phyloP scores from a whole-genome alignment of 2,329 filamentous ascomycete genomes.

The Xylariaceae sp. region DNA sequence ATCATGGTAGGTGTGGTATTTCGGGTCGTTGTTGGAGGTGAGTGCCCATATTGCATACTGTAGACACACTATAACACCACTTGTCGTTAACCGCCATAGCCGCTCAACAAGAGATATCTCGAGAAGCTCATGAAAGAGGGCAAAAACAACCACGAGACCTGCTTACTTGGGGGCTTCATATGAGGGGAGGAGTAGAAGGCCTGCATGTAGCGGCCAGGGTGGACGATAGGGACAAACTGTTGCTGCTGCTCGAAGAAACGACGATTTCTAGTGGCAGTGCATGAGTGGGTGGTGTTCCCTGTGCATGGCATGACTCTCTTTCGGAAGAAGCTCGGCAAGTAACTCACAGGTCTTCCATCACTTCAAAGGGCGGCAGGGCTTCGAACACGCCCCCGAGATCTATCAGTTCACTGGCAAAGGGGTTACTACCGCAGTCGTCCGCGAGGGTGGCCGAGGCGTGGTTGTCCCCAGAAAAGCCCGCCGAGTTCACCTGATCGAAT shows the following conservation, averaged over 20 bases:
- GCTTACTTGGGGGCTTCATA: conserved; percentile 61
- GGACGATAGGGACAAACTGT: conserved; percentile 68
- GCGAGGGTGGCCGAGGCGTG: conserved; percentile 14
- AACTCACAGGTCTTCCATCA: conserved; percentile 75
- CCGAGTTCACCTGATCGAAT: conserved; percentile 14
- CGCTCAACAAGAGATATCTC: too few species aligned
- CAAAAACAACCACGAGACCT: too few species aligned
- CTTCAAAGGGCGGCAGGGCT: conserved; percentile 67
- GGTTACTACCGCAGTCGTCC: conserved; percentile 4
- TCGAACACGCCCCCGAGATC: conserved; percentile 72
- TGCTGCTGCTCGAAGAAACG: conserved; percentile 74
- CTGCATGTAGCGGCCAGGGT: conserved; percentile 68
- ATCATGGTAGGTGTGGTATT: conserved; percentile 66
- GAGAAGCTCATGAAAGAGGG: neutral
- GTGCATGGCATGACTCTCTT: too few species aligned
- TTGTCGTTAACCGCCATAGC: neutral
- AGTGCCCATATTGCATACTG: conserved; percentile 88
- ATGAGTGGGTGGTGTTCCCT: too few species aligned
- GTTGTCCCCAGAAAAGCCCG: conserved; percentile 9
- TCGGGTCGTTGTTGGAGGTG: conserved; percentile 64
- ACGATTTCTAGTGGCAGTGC: conserved; percentile 48
- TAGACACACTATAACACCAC: conserved; percentile 51
- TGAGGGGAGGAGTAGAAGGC: conserved; percentile 67
- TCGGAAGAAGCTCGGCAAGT: too few species aligned
- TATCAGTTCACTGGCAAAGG: conserved; percentile 54